Evolutionary conservation across 2,329 filamentous ascomycete genomes (phyloP).

Genomic region (Hortaea sp.): DNA sequence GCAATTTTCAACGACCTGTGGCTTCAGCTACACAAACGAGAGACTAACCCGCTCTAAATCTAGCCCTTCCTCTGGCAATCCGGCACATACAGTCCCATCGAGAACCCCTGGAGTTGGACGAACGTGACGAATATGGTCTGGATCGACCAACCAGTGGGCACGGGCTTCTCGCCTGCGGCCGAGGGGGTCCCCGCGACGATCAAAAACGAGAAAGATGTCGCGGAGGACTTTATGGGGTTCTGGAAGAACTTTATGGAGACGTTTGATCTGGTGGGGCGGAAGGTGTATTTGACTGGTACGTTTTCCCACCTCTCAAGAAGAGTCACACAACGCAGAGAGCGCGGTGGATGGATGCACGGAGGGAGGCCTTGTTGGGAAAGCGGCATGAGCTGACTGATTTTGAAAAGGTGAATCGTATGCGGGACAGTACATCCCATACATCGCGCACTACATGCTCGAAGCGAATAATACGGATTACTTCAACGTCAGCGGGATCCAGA

Average conservation of each 20-base stretch:
- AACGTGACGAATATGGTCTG: conserved; percentile 33
- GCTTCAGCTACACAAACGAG: too few species aligned
- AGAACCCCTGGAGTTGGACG: conserved; percentile 33
- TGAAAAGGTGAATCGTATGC: conserved; percentile 13
- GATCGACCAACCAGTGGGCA: conserved; percentile 30
- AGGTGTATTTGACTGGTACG: conserved; percentile 30
- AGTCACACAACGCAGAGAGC: too few species aligned
- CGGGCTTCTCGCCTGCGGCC: conserved; percentile 9
- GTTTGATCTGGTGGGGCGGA: conserved; percentile 41
- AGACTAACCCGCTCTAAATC: too few species aligned
- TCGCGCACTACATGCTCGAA: conserved; percentile 21
- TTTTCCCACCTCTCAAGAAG: too few species aligned
- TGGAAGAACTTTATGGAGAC: conserved; percentile 42
- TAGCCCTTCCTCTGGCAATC: conserved; percentile 26
- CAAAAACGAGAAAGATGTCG: conserved; percentile 32
- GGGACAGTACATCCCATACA: conserved; percentile 25
- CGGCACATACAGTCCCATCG: conserved; percentile 16
- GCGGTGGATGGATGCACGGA: too few species aligned
- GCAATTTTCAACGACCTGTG: conserved; percentile 4
- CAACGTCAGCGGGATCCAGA: conserved; percentile 23
- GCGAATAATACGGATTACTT: conserved; percentile 21
- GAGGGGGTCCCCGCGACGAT: conserved; percentile 18
- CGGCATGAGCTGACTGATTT: too few species aligned
- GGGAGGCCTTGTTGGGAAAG: too few species aligned
- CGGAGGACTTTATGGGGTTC: conserved; percentile 33